Conservation (phyloP, 257 asterid species). For the Anisodus acutangulus region DNA sequence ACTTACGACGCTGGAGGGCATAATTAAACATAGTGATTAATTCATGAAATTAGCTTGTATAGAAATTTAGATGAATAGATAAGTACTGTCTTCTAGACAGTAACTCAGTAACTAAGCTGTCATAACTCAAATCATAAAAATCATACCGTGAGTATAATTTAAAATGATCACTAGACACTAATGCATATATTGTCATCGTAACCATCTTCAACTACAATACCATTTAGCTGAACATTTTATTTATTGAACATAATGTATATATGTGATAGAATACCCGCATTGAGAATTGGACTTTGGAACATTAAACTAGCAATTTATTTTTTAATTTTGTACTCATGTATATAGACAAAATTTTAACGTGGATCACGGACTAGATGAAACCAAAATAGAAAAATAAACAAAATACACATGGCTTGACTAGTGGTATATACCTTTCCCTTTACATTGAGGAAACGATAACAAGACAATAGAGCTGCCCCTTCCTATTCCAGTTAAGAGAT, state of each 20-base stretch:
- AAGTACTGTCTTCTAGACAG: not conserved
- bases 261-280: not conserved
- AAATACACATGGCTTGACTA: slow-evolving; percentile 2
- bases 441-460: not conserved
- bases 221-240: not conserved
- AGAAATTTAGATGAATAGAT: not conserved
- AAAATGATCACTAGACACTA: not conserved
- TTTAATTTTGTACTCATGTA: not conserved
- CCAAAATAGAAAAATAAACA: not conserved
- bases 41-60: not conserved
- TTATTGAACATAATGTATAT: not conserved
- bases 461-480: not conserved
- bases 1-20: not conserved
- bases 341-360: not conserved
- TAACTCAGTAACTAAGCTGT: not conserved
- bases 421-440: not conserved
- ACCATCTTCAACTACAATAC: not conserved
- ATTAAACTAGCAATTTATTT: not conserved
- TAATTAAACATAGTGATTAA: too few relatives aligned
- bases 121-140: not conserved
- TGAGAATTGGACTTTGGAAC: slow-evolving; percentile 11
- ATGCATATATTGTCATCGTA: not conserved
- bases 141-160: not conserved
- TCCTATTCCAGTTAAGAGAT: not conserved
- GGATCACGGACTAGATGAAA: slow-evolving; percentile 19